Evolutionary conservation across 225 moss, liverwort and hornwort species (phyloP).

Genomic region (Pseudisothecium myosuroides): DNA sequence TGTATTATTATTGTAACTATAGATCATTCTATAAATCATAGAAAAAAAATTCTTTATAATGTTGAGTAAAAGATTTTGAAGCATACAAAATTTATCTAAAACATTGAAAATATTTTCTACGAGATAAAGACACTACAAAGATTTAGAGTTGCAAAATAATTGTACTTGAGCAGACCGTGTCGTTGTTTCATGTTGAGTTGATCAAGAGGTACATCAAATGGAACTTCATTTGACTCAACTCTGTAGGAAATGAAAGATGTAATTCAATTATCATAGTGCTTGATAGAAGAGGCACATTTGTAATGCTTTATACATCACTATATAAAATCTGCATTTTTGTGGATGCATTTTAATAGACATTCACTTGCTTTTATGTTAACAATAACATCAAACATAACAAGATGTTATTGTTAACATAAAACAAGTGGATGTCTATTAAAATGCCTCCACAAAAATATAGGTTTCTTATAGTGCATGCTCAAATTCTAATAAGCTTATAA

Average conservation of each 20-base stretch:
- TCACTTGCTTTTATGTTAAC: not conserved
- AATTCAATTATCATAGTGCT: not conserved
- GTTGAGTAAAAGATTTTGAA: not conserved
- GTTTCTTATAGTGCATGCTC: not conserved
- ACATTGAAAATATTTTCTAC: no score
- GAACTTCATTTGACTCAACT: not conserved
- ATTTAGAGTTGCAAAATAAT: not conserved
- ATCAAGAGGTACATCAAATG: constrained; percentile 35
- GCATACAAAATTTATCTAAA: not conserved
- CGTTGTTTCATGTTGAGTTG: constrained; percentile 54
- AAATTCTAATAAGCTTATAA: not conserved
- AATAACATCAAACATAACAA: not conserved
- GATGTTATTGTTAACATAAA: not conserved
- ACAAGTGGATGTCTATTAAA: not conserved
- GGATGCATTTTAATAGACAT: no score
- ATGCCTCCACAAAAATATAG: not conserved
- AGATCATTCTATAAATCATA: not conserved
- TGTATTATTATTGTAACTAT: rapidly evolving
- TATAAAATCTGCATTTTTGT: rapidly evolving
- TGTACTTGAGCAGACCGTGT: constrained; percentile 47
- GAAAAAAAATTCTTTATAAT: no score
- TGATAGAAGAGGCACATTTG: not conserved
- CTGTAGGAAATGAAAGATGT: not conserved
- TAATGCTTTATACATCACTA: not conserved
- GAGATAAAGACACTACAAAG: not conserved